Evolutionary conservation across 495 filamentous ascomycete genomes (phyloP).

Genomic region (Penicillium samsonianum): DNA sequence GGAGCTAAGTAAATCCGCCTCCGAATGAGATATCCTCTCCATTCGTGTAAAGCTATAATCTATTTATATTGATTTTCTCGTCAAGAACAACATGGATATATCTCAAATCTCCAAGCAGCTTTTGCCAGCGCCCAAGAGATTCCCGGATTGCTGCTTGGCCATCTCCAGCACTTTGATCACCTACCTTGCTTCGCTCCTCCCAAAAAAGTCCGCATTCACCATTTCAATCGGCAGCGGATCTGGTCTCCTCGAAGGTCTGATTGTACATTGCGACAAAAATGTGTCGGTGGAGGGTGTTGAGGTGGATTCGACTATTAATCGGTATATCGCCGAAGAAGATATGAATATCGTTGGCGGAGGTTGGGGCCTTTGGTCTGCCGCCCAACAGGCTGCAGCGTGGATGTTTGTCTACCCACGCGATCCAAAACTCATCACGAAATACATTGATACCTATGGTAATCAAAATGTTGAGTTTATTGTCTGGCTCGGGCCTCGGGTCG

Average conservation of each 20-base stretch:
- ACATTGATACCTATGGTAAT: constrained; percentile 36
- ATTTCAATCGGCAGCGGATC: constrained; percentile 57
- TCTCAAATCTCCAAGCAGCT: constrained; percentile 26
- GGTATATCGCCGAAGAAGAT: constrained; percentile 45
- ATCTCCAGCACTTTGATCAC: constrained; percentile 46
- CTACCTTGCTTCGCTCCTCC: constrained; percentile 40
- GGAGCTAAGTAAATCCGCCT: too few relatives aligned
- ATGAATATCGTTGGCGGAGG: constrained; percentile 47
- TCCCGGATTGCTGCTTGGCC: constrained; percentile 51
- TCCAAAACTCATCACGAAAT: constrained; percentile 44
- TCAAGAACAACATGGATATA: too few relatives aligned
- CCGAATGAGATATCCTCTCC: too few relatives aligned
- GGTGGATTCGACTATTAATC: constrained; percentile 44
- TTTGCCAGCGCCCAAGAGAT: constrained; percentile 23
- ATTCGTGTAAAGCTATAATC: too few relatives aligned
- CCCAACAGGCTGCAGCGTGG: constrained; percentile 45
- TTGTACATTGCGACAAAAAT: constrained; percentile 29
- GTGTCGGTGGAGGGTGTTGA: constrained; percentile 49
- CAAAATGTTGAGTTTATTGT: constrained; percentile 38
- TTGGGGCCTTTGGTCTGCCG: constrained; percentile 39
- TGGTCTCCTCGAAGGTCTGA: constrained; percentile 54
- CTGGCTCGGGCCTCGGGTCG: constrained; percentile 53
- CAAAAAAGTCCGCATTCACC: constrained; percentile 38
- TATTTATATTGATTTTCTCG: too few relatives aligned
- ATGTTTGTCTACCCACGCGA: constrained; percentile 61